These are phyloP conservation scores for Codiaeum variegatum DNA, from an alignment of 441 rosid genomes.

Conservation along the genomic window DNA sequence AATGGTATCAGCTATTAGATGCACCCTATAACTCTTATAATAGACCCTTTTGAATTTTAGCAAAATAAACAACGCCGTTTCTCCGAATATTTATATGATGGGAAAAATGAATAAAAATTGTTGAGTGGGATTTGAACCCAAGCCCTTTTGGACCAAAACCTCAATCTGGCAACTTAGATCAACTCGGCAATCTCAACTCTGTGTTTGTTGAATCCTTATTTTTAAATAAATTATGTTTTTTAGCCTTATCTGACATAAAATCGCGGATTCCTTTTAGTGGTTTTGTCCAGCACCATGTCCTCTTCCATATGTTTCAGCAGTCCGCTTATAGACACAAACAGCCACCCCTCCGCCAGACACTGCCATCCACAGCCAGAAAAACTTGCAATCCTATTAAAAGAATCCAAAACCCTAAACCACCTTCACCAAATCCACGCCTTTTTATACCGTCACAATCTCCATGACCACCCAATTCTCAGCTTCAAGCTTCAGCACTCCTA, in stretches of 20 bases:
- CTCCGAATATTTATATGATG: too few species aligned
- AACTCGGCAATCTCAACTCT: constrained; percentile 96
- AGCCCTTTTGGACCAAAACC: constrained; percentile 99
- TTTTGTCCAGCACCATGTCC: constrained; percentile 29
- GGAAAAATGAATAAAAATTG: neutral
- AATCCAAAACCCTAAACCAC: constrained; percentile 31
- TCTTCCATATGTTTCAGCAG: constrained; percentile 23
- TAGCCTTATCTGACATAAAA: too few species aligned
- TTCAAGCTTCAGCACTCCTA: constrained; percentile 76
- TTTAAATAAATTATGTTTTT: too few species aligned
- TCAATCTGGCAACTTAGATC: constrained; percentile 99
- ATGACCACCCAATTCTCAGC: constrained; percentile 44
- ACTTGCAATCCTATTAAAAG: constrained; percentile 40
- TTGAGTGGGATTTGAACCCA: constrained; percentile 97
- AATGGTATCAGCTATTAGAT: constrained; percentile 25
- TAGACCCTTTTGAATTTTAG: constrained; percentile 17
- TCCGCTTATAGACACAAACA: constrained; percentile 17
- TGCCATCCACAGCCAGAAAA: constrained; percentile 29
- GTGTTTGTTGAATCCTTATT: too few species aligned
- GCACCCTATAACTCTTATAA: constrained; percentile 23
- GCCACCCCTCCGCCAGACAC: constrained; percentile 17
- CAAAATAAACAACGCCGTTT: too few species aligned
- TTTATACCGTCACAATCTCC: constrained; percentile 55
- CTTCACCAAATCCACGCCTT: constrained; percentile 60
- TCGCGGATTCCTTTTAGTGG: too few species aligned